Conservation (phyloP, 148 eudicot species). For the Beta vulgaris region DNA sequence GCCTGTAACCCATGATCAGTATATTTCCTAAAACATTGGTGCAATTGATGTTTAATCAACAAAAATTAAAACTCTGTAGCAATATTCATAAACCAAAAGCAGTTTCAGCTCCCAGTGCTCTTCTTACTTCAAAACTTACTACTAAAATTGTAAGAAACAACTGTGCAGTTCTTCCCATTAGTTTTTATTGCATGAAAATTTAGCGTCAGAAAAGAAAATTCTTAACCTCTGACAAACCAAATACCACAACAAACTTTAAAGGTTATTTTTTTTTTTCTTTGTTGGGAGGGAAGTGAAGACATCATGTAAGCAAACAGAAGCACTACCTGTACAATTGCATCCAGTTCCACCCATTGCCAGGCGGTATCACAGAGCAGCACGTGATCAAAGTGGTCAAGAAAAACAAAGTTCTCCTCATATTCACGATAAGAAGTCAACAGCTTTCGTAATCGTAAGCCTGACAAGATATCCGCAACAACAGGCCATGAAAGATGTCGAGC, state of each 20-base stretch:
- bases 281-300: neutral
- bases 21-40: neutral
- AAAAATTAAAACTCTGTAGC: neutral
- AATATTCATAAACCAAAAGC: neutral
- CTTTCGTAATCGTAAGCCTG: slow-evolving; percentile 82
- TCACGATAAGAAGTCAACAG: slow-evolving; percentile 45
- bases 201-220: neutral
- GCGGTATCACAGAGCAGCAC: slow-evolving; percentile 55
- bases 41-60: neutral
- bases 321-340: slow-evolving; percentile 81
- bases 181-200: neutral
- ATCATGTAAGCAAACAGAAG: slow-evolving; percentile 16
- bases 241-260: no score
- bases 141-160: neutral
- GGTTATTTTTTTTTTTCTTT: neutral
- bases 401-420: slow-evolving; percentile 42
- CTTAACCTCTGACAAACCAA: neutral
- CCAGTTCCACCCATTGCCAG: slow-evolving; percentile 56
- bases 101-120: no score
- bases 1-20: neutral
- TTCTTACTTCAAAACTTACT: no score
- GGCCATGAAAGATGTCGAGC: slow-evolving; percentile 93
- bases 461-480: slow-evolving; percentile 73
- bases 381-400: slow-evolving; percentile 90
- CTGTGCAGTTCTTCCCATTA: neutral